phyloP scores from a whole-genome alignment of 2,329 filamentous ascomycete species.

The Karstenula rhodostoma region DNA sequence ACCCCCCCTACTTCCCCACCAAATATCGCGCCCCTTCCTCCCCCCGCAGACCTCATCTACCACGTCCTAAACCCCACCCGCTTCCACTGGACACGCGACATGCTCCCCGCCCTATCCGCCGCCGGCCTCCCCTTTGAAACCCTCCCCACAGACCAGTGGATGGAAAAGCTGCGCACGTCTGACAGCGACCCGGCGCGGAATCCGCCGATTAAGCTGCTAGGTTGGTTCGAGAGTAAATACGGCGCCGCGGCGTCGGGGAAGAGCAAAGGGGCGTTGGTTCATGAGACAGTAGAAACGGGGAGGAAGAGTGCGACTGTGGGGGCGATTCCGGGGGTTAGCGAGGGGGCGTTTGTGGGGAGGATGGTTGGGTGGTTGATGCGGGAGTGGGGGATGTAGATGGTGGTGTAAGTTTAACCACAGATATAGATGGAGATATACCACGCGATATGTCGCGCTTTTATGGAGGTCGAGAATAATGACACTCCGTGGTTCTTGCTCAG shows the following conservation, averaged over 20 bases:
- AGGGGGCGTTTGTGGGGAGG: constrained; percentile 24
- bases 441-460: no score
- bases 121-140: constrained; percentile 50
- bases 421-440: no score
- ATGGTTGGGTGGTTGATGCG: constrained; percentile 24
- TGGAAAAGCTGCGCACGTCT: constrained; percentile 32
- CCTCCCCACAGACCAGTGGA: constrained; percentile 34
- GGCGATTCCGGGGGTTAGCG: constrained; percentile 23
- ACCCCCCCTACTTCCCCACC: no score
- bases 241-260: constrained; percentile 18
- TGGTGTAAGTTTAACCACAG: no score
- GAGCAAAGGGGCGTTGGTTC: constrained; percentile 24
- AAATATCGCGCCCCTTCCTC: not conserved
- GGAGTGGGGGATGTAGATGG: no score
- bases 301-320: constrained; percentile 25
- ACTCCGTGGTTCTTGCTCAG: no score
- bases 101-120: constrained; percentile 59
- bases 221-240: constrained; percentile 42
- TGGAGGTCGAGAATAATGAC: no score
- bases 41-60: constrained; percentile 50
- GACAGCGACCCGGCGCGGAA: constrained; percentile 33
- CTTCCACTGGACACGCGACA: constrained; percentile 63
- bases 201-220: constrained; percentile 39
- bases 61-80: constrained; percentile 61
- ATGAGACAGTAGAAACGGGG: constrained; percentile 25